These are phyloP conservation scores for Paecilomyces niveus DNA, from an alignment of 2,329 filamentous ascomycete species.

Conservation along the genomic window DNA sequence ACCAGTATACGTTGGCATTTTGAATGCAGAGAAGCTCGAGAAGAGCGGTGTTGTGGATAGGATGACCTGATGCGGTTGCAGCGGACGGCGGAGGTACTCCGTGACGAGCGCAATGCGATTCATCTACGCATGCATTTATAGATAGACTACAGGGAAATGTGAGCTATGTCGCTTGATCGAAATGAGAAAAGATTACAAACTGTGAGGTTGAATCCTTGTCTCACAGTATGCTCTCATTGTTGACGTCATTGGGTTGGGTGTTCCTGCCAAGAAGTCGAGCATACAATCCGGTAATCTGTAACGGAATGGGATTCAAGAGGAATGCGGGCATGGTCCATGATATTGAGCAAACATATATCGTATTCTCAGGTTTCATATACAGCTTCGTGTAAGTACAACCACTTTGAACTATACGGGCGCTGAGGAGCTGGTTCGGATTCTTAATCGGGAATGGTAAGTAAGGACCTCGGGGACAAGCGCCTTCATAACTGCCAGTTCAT, in stretches of 20 bases:
- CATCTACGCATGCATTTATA: neutral
- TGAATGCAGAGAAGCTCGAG: neutral
- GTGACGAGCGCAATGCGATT: neutral
- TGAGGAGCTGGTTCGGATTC: neutral
- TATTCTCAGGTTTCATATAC: neutral
- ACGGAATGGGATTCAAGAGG: neutral
- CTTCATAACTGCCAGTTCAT: neutral
- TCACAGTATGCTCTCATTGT: neutral
- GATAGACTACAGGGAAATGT: neutral
- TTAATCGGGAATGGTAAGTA: neutral
- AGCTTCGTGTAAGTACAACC: neutral
- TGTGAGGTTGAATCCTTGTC: neutral
- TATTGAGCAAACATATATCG: neutral
- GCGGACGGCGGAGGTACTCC: neutral
- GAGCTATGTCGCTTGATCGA: neutral
- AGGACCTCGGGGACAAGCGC: neutral
- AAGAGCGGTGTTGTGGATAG: neutral
- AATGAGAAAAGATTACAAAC: neutral
- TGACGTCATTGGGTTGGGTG: neutral
- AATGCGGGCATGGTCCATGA: neutral
- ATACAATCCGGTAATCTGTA: neutral
- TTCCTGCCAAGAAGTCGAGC: neutral
- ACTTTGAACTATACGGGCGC: neutral
- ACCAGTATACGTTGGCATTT: slow-evolving; percentile 28
- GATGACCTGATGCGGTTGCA: neutral